Percentiles rank a stretch among this genome's conserved stretches.
These are phyloP conservation scores for Erysiphe neolycopersici DNA, from an alignment of 2,329 filamentous ascomycete species.

Conservation along the genomic window DNA sequence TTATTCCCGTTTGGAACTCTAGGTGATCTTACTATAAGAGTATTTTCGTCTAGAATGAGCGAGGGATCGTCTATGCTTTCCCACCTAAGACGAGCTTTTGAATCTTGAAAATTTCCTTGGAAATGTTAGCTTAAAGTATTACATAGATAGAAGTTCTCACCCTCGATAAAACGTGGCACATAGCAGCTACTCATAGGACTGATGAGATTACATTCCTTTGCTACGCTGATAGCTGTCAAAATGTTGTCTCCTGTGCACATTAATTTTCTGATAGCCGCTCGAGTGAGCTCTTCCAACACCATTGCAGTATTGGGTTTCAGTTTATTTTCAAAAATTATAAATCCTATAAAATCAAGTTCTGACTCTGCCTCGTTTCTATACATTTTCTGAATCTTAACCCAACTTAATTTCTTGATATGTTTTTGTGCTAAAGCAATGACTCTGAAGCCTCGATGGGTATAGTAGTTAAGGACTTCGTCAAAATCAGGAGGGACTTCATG, in stretches of 20 bases:
- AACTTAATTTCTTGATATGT: conserved; percentile 64
- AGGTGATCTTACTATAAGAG: conserved; percentile 29
- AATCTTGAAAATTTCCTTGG: conserved; percentile 42
- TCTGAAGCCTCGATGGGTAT: conserved; percentile 86
- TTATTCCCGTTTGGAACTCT: too few relatives aligned
- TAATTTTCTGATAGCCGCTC: conserved; percentile 63
- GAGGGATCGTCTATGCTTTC: conserved; percentile 78
- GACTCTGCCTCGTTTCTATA: conserved; percentile 63
- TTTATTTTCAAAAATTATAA: conserved; percentile 98
- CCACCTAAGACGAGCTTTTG: conserved; percentile 54
- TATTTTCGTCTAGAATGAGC: conserved; percentile 53
- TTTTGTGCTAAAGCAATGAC: conserved; percentile 90
- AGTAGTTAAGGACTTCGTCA: conserved; percentile 65
- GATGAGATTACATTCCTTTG: conserved; percentile 65
- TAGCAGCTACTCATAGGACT: conserved; percentile 69
- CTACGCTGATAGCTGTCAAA: conserved; percentile 84
- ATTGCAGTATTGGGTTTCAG: conserved; percentile 64
- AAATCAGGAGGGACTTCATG: conserved; percentile 52
- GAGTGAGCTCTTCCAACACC: conserved; percentile 55
- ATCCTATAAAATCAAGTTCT: conserved; percentile 66
- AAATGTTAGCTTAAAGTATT: background rate
- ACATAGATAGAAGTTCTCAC: conserved; percentile 15
- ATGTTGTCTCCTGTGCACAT: conserved; percentile 99
- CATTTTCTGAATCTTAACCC: conserved; percentile 91
- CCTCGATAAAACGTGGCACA: conserved; percentile 64